Percentiles rank a stretch among this genome's conserved stretches.
Conservation (phyloP, 164 flowering plant species). For the Protea cynaroides region DNA sequence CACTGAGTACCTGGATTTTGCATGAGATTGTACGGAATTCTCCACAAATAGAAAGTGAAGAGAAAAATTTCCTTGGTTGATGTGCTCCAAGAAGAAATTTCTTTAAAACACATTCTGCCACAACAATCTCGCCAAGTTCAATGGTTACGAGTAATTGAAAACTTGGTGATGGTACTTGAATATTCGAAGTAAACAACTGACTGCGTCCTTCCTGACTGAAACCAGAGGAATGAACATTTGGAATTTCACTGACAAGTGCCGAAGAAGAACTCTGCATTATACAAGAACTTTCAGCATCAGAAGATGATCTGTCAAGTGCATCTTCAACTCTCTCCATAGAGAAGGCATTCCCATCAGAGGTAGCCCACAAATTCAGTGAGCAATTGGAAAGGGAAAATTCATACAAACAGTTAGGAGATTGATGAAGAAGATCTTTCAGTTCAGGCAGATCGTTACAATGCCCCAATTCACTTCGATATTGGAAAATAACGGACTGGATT, state of each 20-base stretch:
- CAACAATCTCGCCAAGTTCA: constrained; percentile 33
- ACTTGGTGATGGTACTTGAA: constrained; percentile 11
- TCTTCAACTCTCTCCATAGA: constrained; percentile 17
- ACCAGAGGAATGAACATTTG: constrained; percentile 19
- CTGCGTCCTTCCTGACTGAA: constrained; percentile 14
- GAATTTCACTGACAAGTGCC: constrained; percentile 17
- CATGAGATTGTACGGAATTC: constrained; percentile 43
- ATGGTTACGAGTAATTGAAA: constrained; percentile 34
- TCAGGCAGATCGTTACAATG: constrained; percentile 23
- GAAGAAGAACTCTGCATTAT: constrained; percentile 15
- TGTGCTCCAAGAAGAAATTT: constrained; percentile 33
- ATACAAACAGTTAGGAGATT: constrained; percentile 39
- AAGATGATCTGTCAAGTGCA: constrained; percentile 22
- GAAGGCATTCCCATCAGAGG: constrained; percentile 15
- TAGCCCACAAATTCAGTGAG: constrained; percentile 28
- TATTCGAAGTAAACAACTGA: constrained; percentile 12
- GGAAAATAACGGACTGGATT: constrained; percentile 35
- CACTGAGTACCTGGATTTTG: constrained; percentile 53
- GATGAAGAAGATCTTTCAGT: constrained; percentile 19
- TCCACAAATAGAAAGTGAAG: constrained; percentile 45
- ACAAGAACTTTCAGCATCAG: constrained; percentile 17
- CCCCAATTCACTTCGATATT: constrained; percentile 21
- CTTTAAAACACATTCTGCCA: constrained; percentile 39
- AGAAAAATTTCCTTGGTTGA: constrained; percentile 31
- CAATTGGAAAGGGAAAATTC: constrained; percentile 50